Evolutionary conservation across 306 rosid species (phyloP), one percentile per base, ranked within the genome.

Genomic region (Gillenia trifoliata): DNA sequence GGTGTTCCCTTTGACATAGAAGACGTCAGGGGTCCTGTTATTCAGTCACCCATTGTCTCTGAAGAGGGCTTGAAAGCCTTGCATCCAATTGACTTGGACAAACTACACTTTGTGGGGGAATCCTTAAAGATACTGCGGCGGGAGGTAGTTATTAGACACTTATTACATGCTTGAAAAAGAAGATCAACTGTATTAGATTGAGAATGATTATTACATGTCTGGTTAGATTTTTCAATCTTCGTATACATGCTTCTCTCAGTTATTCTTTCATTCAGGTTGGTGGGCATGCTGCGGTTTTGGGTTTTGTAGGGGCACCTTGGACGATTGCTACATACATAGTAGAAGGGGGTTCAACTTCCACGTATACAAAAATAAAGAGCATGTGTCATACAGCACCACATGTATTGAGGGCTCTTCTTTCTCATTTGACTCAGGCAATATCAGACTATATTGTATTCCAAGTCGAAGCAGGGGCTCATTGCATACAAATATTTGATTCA

Each of bases 301-400:
- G 99, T 78, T 94, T 94, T 77, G 99, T 94, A 36, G 99, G 99
- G 79, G 99, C 97, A 30, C 99, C 99, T 25, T 94, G 99, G 99
- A 94, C 99, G 25, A 83, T 94, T 60, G 97, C 97, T 54, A 94
- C 99, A 26, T 94, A 94, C 78, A 90, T 94, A 55, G 97, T 94
- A 68, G 99, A 94, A 92, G 99, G 99, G 79, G 95, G 95, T 73
- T 88, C 92, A 33, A 90, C 99, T 25, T 87, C 97, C 68, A 90
- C 99, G 0, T 94, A 92, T 75, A 92, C 91, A 72, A 92, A 68
- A 71, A 94, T 94, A 75, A 94, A 94, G 89, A 87, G 92, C 82
- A 94, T 94, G 97, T 94, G 97, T 78, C 96, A 94, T 86, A 94
- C 93, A 59, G 89, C 91, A 60, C 97, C 99, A 22, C 85, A 92